phyloP scores from a whole-genome alignment of 2,329 filamentous ascomycete species.

The Monosporascus sp. region DNA sequence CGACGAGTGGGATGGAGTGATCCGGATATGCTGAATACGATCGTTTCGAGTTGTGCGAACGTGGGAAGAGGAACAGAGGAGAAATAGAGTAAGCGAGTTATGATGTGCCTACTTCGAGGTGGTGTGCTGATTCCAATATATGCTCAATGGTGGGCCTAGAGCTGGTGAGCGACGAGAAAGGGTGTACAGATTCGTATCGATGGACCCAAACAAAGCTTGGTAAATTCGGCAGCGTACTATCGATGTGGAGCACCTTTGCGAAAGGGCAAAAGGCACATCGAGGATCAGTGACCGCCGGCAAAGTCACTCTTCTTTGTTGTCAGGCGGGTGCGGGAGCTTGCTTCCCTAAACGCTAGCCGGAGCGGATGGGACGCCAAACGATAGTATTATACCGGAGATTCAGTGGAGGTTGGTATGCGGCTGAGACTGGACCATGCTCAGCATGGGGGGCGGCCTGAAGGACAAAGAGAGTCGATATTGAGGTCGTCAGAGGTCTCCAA shows the following conservation, averaged over 20 bases:
- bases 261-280: conserved; percentile 19
- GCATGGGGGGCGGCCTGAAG: conserved; percentile 12
- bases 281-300: conserved; percentile 20
- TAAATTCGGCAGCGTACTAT: conserved; percentile 10
- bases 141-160: conserved; percentile 24
- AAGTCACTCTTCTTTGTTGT: conserved; percentile 27
- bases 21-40: conserved; percentile 9
- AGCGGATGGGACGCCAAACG: conserved; percentile 17
- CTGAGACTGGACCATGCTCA: conserved; percentile 19
- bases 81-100: conserved; percentile 13
- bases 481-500: conserved; percentile 17
- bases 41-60: background rate
- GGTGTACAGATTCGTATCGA: conserved; percentile 17
- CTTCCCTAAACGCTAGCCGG: conserved; percentile 19
- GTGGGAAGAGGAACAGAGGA: background rate
- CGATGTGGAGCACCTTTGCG: conserved; percentile 14
- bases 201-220: conserved; percentile 10
- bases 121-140: conserved; percentile 19
- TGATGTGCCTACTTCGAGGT: conserved; percentile 11
- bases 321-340: conserved; percentile 20
- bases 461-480: conserved; percentile 28
- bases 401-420: conserved; percentile 14
- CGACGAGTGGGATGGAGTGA: conserved; percentile 6
- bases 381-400: conserved; percentile 2
- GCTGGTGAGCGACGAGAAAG: conserved; percentile 6